A percentile compares a stretch with the other conserved stretches of the same genome.
These are phyloP conservation scores for Phytopythium kandeliae DNA, from an alignment of 352 stramenopile species.

Conservation along the genomic window DNA sequence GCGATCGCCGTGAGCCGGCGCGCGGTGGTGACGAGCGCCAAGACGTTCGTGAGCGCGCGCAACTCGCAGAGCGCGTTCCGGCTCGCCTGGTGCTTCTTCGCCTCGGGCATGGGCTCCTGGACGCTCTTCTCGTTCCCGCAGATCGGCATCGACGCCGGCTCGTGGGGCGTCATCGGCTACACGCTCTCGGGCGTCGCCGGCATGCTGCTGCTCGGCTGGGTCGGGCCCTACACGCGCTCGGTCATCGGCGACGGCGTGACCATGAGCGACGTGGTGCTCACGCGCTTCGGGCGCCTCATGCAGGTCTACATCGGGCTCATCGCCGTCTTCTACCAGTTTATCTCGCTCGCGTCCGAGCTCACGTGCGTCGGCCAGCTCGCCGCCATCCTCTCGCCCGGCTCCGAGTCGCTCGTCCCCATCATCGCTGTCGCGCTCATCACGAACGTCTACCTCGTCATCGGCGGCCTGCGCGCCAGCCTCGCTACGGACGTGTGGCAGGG, in stretches of 20 bases:
- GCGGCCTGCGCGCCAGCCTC: constrained; percentile 63
- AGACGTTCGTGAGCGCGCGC: constrained; percentile 69
- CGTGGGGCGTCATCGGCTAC: constrained; percentile 77
- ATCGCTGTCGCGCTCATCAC: constrained; percentile 53
- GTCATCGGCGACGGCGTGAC: constrained; percentile 66
- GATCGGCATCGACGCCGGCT: constrained; percentile 62
- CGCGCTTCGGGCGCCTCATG: constrained; percentile 57
- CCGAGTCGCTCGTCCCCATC: constrained; percentile 52
- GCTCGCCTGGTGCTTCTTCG: constrained; percentile 78
- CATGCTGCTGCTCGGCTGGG: constrained; percentile 44
- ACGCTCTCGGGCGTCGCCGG: constrained; percentile 53
- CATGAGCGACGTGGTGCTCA: constrained; percentile 62
- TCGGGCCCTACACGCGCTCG: constrained; percentile 52
- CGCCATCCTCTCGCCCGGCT: constrained; percentile 35
- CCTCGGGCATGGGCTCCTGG: constrained; percentile 68
- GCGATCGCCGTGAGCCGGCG: constrained; percentile 56
- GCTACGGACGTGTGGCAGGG: constrained; percentile 74
- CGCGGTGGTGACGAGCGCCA: constrained; percentile 45
- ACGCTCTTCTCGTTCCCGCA: constrained; percentile 73
- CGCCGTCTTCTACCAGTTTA: constrained; percentile 79
- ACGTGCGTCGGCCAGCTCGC: constrained; percentile 56
- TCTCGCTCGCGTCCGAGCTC: constrained; percentile 68
- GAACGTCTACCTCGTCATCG: constrained; percentile 71
- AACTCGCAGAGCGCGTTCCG: constrained; percentile 50
- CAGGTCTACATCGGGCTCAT: constrained; percentile 63